These are phyloP conservation scores for Camelina neglecta DNA, from an alignment of 345 rosid species.

Conservation along the genomic window DNA sequence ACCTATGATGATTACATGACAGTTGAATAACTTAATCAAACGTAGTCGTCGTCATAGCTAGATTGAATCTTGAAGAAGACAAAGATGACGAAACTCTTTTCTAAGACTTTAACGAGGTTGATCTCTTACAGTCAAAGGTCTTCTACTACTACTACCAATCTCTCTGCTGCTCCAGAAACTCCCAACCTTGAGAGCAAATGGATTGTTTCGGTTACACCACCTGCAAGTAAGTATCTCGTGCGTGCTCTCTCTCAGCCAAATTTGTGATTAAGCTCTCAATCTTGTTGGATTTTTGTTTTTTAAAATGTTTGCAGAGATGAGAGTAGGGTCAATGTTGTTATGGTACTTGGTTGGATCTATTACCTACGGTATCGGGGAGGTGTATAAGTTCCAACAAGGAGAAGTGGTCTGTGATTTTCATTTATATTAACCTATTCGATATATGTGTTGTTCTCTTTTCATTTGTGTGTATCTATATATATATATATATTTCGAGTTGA, in stretches of 20 bases:
- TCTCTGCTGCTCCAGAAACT: slow-evolving; percentile 26
- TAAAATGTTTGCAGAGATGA: slow-evolving; percentile 34
- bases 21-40: too few species aligned
- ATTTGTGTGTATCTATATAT: too few species aligned
- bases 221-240: slow-evolving; percentile 50
- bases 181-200: slow-evolving; percentile 41
- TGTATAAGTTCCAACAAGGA: slow-evolving; percentile 58
- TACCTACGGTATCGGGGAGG: slow-evolving; percentile 73
- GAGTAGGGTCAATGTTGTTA: slow-evolving; percentile 59
- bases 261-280: slow-evolving; percentile 24
- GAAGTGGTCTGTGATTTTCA: slow-evolving; percentile 56
- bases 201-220: slow-evolving; percentile 31
- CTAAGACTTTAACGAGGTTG: too few species aligned
- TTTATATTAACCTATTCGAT: neutral
- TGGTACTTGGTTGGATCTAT: slow-evolving; percentile 73
- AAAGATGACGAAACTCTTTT: too few species aligned
- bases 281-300: neutral
- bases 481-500: neutral
- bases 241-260: neutral
- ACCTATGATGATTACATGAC: too few species aligned
- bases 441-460: neutral
- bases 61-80: too few species aligned
- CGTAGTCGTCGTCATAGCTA: too few species aligned
- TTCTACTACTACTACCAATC: slow-evolving; percentile 2
- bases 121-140: too few species aligned